Conservation (phyloP, 176 grass and related monocot genomes). For the Oryza glaberrima region DNA sequence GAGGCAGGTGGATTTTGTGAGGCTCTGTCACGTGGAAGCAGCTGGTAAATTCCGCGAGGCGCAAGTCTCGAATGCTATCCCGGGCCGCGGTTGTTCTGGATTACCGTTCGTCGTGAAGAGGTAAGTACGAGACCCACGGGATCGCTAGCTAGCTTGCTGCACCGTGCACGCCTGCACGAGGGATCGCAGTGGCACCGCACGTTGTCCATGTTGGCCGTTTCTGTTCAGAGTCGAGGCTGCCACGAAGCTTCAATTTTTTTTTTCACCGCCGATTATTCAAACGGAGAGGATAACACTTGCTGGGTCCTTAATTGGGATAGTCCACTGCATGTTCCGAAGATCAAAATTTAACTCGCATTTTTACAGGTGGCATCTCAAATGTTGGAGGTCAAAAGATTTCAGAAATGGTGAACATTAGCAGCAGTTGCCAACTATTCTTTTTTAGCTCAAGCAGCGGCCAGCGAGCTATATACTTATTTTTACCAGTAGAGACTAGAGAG, state of each 20-base stretch:
- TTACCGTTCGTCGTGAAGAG: conserved; percentile 1
- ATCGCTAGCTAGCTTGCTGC: not conserved
- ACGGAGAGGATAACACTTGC: not conserved
- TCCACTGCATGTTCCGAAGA: not conserved
- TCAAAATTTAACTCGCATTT: not conserved
- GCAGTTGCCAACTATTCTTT: not conserved
- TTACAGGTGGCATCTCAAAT: not conserved
- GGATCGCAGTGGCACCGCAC: not conserved
- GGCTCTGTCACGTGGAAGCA: conserved; percentile 47
- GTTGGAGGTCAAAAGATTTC: not conserved
- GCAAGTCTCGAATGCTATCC: not conserved
- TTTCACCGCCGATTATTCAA: not conserved
- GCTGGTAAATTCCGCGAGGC: conserved; percentile 8
- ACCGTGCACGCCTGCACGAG: not conserved
- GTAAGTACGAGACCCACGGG: not conserved
- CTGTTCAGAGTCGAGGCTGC: not conserved
- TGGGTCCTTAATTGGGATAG: no score
- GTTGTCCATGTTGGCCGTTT: conserved; percentile 6
- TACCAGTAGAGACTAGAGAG: not conserved
- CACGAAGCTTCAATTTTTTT: conserved; percentile 32
- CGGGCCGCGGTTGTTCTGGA: conserved; percentile 23
- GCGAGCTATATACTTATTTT: not conserved
- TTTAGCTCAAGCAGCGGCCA: not conserved
- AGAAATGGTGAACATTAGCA: not conserved
- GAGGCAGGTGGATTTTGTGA: conserved; percentile 50